These are phyloP conservation scores for Plenodomus tracheiphilus DNA, from an alignment of 2,329 filamentous ascomycete species.

Conservation along the genomic window DNA sequence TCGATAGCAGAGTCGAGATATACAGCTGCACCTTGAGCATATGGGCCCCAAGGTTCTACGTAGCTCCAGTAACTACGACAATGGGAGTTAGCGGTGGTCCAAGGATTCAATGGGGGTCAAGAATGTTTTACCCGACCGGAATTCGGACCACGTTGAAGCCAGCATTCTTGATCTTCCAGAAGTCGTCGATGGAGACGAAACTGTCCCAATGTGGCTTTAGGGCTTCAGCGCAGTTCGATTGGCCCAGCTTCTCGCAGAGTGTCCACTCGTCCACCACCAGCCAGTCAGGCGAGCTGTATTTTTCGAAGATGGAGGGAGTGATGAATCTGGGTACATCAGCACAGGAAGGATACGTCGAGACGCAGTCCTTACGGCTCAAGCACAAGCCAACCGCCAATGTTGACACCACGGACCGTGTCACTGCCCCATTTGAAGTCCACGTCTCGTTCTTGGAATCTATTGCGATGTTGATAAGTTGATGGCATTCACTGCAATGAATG, in stretches of 20 bases:
- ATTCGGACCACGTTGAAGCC: constrained; percentile 65
- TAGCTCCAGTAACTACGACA: not conserved
- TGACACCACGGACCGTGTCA: constrained; percentile 45
- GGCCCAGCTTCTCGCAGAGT: constrained; percentile 53
- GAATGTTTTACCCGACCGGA: constrained; percentile 54
- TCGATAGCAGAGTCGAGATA: constrained; percentile 60
- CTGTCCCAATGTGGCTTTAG: constrained; percentile 57
- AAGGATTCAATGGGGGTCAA: not conserved
- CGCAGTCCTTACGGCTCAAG: constrained; percentile 35
- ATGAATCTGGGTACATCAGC: constrained; percentile 49
- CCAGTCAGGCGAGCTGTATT: constrained; percentile 28
- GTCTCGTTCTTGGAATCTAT: constrained; percentile 10
- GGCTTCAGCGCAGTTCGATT: constrained; percentile 45
- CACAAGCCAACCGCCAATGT: constrained; percentile 42
- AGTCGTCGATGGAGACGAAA: constrained; percentile 55
- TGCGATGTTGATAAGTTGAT: not conserved
- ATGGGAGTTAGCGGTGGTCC: not conserved
- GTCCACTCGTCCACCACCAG: constrained; percentile 56
- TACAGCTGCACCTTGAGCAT: constrained; percentile 54
- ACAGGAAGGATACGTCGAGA: too few species aligned
- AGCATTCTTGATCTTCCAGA: constrained; percentile 58
- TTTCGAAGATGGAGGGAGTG: constrained; percentile 58
- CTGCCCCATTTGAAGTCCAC: constrained; percentile 47
- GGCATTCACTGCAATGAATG: not conserved
- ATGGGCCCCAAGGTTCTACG: constrained; percentile 50